Conservation (phyloP, 176 grass and related monocot genomes). For the Carex cristatella region DNA sequence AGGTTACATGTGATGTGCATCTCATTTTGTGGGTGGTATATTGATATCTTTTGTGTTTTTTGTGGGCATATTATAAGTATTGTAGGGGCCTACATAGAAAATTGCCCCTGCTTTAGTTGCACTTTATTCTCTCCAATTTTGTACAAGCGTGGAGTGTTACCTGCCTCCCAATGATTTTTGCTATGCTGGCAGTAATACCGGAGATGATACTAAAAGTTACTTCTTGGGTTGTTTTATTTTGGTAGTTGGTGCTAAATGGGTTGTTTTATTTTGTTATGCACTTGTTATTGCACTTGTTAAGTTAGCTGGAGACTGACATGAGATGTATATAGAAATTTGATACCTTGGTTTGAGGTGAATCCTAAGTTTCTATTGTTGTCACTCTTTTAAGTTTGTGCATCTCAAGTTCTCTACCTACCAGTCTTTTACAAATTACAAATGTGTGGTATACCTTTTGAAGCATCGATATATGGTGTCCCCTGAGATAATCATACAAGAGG, state of each 20-base stretch:
- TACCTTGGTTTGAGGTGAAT: neutral
- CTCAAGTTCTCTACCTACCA: neutral
- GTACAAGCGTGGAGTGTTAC: neutral
- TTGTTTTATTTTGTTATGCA: neutral
- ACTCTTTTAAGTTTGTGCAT: neutral
- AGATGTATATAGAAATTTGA: slow-evolving; percentile 2
- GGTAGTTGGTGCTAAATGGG: neutral
- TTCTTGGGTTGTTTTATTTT: neutral
- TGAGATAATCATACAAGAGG: neutral
- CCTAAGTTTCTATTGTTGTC: neutral
- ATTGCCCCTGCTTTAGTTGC: neutral
- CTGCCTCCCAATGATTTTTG: neutral
- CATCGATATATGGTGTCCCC: neutral
- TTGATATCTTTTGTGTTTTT: neutral
- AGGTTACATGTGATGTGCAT: neutral
- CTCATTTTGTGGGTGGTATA: neutral
- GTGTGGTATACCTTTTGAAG: neutral
- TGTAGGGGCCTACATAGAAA: neutral
- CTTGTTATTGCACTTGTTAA: neutral
- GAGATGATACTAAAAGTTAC: neutral
- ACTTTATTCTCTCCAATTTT: slow-evolving; percentile 16
- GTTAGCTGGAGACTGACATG: neutral
- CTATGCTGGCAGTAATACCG: neutral
- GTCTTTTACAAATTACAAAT: neutral
- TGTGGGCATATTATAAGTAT: neutral